Evolutionary conservation across 2,329 filamentous ascomycete genomes (phyloP).

Genomic region (Clarireedia homoeocarpa): DNA sequence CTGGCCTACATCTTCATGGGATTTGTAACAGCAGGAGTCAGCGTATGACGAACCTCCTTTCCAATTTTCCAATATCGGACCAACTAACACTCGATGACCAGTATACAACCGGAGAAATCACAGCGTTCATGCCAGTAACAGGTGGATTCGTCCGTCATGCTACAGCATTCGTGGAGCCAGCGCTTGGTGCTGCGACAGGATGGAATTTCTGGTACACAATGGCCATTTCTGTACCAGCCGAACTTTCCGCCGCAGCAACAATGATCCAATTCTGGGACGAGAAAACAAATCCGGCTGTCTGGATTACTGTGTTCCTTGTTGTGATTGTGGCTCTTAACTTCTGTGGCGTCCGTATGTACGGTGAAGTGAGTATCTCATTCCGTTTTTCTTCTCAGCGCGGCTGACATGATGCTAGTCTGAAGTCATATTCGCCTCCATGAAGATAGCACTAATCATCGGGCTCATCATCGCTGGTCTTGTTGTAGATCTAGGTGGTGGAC

Average conservation of each 20-base stretch:
- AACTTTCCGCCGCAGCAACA: constrained; percentile 55
- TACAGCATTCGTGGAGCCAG: constrained; percentile 32
- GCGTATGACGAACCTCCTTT: constrained; percentile 26
- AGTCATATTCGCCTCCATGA: constrained; percentile 45
- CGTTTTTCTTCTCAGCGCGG: constrained; percentile 51
- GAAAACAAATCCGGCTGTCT: constrained; percentile 41
- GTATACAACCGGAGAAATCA: constrained; percentile 7
- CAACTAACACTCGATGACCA: not conserved
- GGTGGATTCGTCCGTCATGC: constrained; percentile 32
- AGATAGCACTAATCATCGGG: constrained; percentile 55
- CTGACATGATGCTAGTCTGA: constrained; percentile 25
- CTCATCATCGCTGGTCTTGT: constrained; percentile 55
- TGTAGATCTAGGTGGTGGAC: constrained; percentile 55
- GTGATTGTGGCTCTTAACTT: constrained; percentile 50
- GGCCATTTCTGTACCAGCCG: constrained; percentile 32
- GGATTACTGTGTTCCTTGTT: constrained; percentile 34
- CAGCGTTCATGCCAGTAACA: constrained; percentile 40
- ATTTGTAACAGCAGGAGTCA: constrained; percentile 40
- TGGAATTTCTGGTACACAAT: constrained; percentile 50
- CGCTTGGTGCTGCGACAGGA: constrained; percentile 29
- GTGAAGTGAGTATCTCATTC: constrained; percentile 56
- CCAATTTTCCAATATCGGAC: not conserved
- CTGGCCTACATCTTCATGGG: constrained; percentile 38
- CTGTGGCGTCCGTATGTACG: constrained; percentile 44
- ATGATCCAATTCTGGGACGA: constrained; percentile 58